phyloP scores from a whole-genome alignment of 495 filamentous ascomycete species.

The Aspergillus indologenus region DNA sequence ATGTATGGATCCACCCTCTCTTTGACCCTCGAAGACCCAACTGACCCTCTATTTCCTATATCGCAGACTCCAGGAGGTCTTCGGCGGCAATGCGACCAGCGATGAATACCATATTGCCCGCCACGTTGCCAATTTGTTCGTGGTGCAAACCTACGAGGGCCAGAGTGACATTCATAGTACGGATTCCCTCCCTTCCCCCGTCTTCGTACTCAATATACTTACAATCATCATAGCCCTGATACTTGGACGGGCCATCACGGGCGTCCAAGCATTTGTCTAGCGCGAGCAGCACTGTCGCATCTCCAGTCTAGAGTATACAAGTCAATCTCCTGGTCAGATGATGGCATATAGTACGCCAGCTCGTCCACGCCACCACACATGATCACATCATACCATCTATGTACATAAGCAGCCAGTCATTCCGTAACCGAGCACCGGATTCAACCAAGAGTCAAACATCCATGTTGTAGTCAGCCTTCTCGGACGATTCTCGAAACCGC shows the following conservation, averaged over 20 bases:
- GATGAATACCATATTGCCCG: constrained; percentile 94
- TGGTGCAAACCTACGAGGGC: constrained; percentile 96
- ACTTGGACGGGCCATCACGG: constrained; percentile 66
- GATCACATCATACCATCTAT: neutral
- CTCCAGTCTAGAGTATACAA: too few relatives aligned
- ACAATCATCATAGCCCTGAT: constrained; percentile 51
- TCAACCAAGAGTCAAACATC: too few relatives aligned
- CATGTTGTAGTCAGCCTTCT: neutral
- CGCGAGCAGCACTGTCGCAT: neutral
- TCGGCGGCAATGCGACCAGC: constrained; percentile 94
- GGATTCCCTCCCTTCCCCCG: constrained; percentile 27
- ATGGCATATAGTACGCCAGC: too few relatives aligned
- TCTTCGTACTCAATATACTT: constrained; percentile 19
- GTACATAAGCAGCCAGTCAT: neutral
- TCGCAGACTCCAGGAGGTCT: constrained; percentile 80
- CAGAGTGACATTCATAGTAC: constrained; percentile 94
- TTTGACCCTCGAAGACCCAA: too few relatives aligned
- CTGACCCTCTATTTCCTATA: constrained; percentile 12
- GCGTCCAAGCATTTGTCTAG: constrained; percentile 65
- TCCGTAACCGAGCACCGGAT: too few relatives aligned
- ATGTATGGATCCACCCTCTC: constrained; percentile 55
- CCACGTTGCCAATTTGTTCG: constrained; percentile 94
- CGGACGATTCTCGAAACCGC: neutral
- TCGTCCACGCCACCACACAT: too few relatives aligned
- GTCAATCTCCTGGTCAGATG: too few relatives aligned